phyloP scores from a whole-genome alignment of 768 basidiomycete genomes.

The Tulasnella sp. region DNA sequence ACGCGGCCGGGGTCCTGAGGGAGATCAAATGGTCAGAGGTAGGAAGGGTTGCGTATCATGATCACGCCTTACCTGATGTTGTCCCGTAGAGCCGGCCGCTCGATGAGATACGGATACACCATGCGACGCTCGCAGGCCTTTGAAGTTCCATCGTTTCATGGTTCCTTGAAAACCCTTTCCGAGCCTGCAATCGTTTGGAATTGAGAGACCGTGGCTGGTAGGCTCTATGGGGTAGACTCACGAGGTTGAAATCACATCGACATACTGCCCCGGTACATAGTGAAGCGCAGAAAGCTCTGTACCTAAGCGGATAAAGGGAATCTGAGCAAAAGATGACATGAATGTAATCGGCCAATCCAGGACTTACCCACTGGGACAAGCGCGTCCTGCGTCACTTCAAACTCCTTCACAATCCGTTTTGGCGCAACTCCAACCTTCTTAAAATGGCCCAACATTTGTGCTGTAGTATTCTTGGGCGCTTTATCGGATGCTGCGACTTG shows the following conservation, averaged over 20 bases:
- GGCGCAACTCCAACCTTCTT: conserved; percentile 67
- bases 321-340: not conserved
- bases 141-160: conserved; percentile 95
- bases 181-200: conserved; percentile 65
- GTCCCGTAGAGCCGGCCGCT: conserved; percentile 85
- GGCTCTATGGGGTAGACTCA: too few relatives aligned
- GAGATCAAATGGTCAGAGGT: conserved; percentile 13
- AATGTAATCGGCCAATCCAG: not conserved
- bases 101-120: conserved; percentile 95
- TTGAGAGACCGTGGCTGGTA: not conserved
- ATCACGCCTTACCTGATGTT: conserved; percentile 65
- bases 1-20: conserved; percentile 92
- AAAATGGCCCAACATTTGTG: conserved; percentile 85
- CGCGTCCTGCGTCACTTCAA: conserved; percentile 79
- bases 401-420: conserved; percentile 80
- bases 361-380: conserved; percentile 76
- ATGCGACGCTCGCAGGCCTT: conserved; percentile 84
- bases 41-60: not conserved
- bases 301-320: conserved; percentile 37
- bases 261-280: conserved; percentile 94
- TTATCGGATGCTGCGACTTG: conserved; percentile 82
- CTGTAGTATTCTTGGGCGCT: conserved; percentile 57
- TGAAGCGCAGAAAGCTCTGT: conserved; percentile 84
- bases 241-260: conserved; percentile 88
- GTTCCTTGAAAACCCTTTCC: conserved; percentile 95